Base-by-base conservation (phyloP, 768 basidiomycete genomes). In the Naganishia onofrii region DNA sequence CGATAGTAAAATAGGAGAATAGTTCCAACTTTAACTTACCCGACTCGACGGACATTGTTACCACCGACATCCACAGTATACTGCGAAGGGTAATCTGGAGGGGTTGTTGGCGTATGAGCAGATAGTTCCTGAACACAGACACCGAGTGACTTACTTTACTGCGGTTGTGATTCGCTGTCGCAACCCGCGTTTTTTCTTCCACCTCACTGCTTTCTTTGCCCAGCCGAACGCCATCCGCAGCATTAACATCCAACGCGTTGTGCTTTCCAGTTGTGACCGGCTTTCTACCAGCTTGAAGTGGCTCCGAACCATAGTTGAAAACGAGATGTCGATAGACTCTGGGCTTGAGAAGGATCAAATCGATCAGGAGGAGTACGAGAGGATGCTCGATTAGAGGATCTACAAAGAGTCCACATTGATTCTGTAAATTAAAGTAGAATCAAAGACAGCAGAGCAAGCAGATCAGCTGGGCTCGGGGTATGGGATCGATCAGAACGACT, bases 311-410 rank as follows among this genome's bases (percentile, higher is more conserved):
- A 23, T 78, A 66, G 60, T 82, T 82, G 74, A 78, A 82, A 5
- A 81, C 72, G 3, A 80, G 67, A 70, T 80, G 79, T 1, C 80
- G 72, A 70, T 77, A 82, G 3, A 80, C 81, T 42, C 74, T 63
- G 4, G 80, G 78, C 65, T 78, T 80, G 48, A 82, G 77, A 46
- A 82, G 73, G 53, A 82, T 75, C 51, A 82, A 70, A 63, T 82
- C 81, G 44, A 82, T 74, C 0, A 79, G 73, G 57, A 79, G 71
- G 7, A 82, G 68, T 1, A 80, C 55, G 8, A 70, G 69, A 2
- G 81, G 80, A 67, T 81, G 80, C 63, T 82, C 81, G 69, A 80
- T 79, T 26, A 80, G 71, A 10, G 81, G 81, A 66, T 82, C 81
- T 0, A 74, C 66, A 46, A 81, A 82, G 38, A 67, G 69, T 42